Evolutionary conservation across 257 asterid genomes (phyloP), one percentile per base, ranked within the genome.

Genomic region (Capsicum pubescens): DNA sequence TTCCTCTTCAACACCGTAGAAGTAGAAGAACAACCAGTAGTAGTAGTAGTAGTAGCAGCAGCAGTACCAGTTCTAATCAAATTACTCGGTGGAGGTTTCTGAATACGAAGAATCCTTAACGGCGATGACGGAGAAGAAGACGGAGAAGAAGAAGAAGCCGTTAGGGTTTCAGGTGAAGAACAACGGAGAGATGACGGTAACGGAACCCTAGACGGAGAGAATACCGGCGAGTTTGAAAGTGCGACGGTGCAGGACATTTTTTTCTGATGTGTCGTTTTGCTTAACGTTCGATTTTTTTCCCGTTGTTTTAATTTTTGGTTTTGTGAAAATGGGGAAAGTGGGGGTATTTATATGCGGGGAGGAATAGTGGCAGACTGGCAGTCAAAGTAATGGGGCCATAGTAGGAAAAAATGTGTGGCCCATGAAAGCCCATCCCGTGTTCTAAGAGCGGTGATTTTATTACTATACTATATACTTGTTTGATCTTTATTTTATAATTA

Each of bases 191-290:
- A 84, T 9, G 90, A 46, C 36, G 88, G 71, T 12, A 84, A 55
- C 81, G 85, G 84, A 68, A 81, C 84, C 48, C 80, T 56, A n/a
- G 90, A 79, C 3, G 90, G 90, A 5, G 92, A 89, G 80, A 92
- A 95, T 2, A 86, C 93, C 9, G 97, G 95, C 13, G 99, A 92
- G 84, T 79, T 90, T 32, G 98, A 90, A 82, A 92, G 86, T 0
- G 97, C 98, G 21, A 88, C 87, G 48, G 89, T 77, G 21, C 90
- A 88, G 78, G 89, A 85, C 93, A 90, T 90, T 3, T 50, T 82
- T 35, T 67, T 5, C 48, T 55, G 66, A 21, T 36, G 52, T 71
- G 66, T 68, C 10, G 61, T 42, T 68, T 50, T 5, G 19, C 61
- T 61, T 64, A 87, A 89, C 86, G 90, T 82, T 84, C 85, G 87